Conservation (phyloP, 179 eudicot genomes). For the Beta lomatogona region DNA sequence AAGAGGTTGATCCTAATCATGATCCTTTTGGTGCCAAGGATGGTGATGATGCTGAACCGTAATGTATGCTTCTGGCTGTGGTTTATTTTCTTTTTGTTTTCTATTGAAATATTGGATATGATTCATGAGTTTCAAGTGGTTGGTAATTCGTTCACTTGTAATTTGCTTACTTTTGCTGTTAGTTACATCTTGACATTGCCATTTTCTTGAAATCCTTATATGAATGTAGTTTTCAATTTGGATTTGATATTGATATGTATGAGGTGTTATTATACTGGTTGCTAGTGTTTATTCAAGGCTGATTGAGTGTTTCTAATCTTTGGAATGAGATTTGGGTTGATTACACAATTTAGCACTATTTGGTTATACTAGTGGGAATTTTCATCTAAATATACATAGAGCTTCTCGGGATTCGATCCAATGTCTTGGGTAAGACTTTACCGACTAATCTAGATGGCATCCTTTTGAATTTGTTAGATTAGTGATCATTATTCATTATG, state of each 20-base stretch:
- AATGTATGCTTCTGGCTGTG: constrained; percentile 17
- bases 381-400: too few relatives aligned
- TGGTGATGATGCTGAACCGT: constrained; percentile 56
- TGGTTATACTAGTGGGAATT: too few relatives aligned
- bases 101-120: background rate
- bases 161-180: background rate
- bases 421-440: too few relatives aligned
- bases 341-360: too few relatives aligned
- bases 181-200: background rate
- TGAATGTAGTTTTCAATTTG: background rate
- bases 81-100: background rate
- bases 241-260: background rate
- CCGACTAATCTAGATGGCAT: too few relatives aligned
- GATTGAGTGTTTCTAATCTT: background rate
- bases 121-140: background rate
- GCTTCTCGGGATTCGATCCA: too few relatives aligned
- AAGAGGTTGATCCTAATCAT: constrained; percentile 75
- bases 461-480: background rate
- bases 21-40: constrained; percentile 86
- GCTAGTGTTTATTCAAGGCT: background rate
- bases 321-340: background rate
- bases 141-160: background rate
- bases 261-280: background rate
- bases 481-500: background rate
- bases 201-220: background rate